These are phyloP conservation scores for Fraxinus paxiana DNA, from an alignment of 305 asterid genomes.

Conservation along the genomic window DNA sequence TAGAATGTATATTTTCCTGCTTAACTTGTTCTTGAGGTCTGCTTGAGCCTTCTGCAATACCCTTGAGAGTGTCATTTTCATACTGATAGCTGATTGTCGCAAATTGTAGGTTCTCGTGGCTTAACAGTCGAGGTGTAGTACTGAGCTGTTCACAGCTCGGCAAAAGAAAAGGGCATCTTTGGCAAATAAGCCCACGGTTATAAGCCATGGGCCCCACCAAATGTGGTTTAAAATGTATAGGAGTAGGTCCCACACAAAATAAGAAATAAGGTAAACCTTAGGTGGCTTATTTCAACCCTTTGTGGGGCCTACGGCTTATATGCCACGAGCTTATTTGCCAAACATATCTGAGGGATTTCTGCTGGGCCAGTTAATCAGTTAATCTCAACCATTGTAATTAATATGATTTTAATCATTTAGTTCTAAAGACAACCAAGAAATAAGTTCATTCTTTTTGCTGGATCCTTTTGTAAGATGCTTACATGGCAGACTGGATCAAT, in stretches of 20 bases:
- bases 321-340: neutral
- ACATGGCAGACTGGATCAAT: neutral
- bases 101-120: neutral
- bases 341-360: neutral
- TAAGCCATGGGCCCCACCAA: neutral
- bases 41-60: neutral
- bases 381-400: neutral
- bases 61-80: neutral
- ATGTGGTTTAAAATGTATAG: neutral
- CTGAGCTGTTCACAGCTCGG: neutral
- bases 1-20: neutral
- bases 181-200: neutral
- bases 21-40: neutral
- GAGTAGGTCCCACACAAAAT: neutral
- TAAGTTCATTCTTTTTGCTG: neutral
- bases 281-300: neutral
- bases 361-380: neutral
- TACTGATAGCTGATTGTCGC: neutral
- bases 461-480: neutral
- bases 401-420: neutral
- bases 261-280: neutral
- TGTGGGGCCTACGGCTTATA: neutral
- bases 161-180: neutral
- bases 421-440: neutral
- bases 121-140: neutral